phyloP scores from a whole-genome alignment of 331 rosid genomes.

The Pyracantha coccinea region DNA sequence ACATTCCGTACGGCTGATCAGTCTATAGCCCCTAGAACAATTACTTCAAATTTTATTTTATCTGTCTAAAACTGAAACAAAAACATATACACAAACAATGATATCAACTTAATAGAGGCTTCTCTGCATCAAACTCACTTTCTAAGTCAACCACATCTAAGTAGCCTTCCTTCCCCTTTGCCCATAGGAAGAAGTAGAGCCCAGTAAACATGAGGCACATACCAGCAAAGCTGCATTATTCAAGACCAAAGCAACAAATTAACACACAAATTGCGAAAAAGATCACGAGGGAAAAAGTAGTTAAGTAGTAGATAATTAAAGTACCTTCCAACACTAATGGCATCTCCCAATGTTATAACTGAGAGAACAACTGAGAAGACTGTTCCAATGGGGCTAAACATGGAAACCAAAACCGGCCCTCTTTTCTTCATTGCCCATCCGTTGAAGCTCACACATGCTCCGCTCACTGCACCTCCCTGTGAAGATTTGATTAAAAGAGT shows the following conservation, averaged over 20 bases:
- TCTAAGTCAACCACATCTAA: constrained; percentile 19
- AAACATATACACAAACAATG: background rate
- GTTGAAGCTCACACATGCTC: constrained; percentile 57
- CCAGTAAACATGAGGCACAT: constrained; percentile 86
- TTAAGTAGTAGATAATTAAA: background rate
- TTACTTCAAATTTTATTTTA: background rate
- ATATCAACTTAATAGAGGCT: constrained; percentile 57
- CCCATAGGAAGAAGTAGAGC: constrained; percentile 87
- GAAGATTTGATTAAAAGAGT: background rate
- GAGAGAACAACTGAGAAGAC: constrained; percentile 67
- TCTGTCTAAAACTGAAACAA: background rate
- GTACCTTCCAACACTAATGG: constrained; percentile 62
- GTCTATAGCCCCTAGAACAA: background rate
- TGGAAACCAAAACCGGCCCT: constrained; percentile 83
- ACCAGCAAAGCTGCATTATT: constrained; percentile 58
- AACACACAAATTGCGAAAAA: background rate
- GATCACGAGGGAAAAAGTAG: background rate
- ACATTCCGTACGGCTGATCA: background rate
- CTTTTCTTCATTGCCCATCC: constrained; percentile 90
- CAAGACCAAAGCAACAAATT: background rate
- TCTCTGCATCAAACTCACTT: constrained; percentile 52
- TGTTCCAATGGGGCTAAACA: constrained; percentile 72
- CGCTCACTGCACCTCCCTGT: constrained; percentile 59
- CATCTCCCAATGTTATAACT: constrained; percentile 35
- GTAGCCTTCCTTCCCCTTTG: constrained; percentile 69